Conservation (phyloP, 352 stramenopile genomes). For the Phytopythium delawarense region DNA sequence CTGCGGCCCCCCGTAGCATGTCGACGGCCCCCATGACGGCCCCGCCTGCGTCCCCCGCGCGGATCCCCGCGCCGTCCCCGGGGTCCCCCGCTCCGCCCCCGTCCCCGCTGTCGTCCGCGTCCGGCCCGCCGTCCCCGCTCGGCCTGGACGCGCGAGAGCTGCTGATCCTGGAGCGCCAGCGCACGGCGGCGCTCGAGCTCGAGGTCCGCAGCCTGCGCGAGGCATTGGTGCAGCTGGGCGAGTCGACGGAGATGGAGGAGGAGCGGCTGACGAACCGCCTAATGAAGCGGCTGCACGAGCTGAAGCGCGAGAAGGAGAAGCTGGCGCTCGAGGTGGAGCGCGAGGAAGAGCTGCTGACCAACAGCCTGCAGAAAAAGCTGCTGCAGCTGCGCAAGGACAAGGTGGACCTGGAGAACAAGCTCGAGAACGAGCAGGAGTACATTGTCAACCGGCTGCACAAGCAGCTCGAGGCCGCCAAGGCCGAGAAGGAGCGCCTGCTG, state of each 20-base stretch:
- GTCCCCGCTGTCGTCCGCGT: neutral
- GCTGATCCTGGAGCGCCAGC: slow-evolving; percentile 70
- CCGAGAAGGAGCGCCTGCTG: slow-evolving; percentile 67
- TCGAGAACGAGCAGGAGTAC: slow-evolving; percentile 91
- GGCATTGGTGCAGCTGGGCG: slow-evolving; percentile 71
- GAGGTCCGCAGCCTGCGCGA: slow-evolving; percentile 67
- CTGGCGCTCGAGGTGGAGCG: slow-evolving; percentile 86
- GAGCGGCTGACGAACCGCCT: slow-evolving; percentile 83
- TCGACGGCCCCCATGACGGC: neutral
- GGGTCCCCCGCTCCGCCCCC: neutral
- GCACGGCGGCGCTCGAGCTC: slow-evolving; percentile 58
- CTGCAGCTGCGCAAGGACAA: slow-evolving; percentile 85
- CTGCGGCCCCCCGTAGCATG: neutral
- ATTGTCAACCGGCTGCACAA: slow-evolving; percentile 91
- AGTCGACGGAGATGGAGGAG: slow-evolving; percentile 82
- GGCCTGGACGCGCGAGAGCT: slow-evolving; percentile 44
- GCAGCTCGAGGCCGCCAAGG: slow-evolving; percentile 66
- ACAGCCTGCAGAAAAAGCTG: slow-evolving; percentile 89
- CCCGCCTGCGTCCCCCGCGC: neutral
- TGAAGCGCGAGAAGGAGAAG: slow-evolving; percentile 88
- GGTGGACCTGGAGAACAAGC: slow-evolving; percentile 90
- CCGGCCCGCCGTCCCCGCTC: neutral
- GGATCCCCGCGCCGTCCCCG: neutral
- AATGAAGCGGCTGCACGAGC: slow-evolving; percentile 70
- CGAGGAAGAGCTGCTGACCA: slow-evolving; percentile 89